A percentile compares a stretch with the other conserved stretches of the same genome.
Conservation (phyloP, 208 protist species). For the Naegleria lovaniensis region DNA sequence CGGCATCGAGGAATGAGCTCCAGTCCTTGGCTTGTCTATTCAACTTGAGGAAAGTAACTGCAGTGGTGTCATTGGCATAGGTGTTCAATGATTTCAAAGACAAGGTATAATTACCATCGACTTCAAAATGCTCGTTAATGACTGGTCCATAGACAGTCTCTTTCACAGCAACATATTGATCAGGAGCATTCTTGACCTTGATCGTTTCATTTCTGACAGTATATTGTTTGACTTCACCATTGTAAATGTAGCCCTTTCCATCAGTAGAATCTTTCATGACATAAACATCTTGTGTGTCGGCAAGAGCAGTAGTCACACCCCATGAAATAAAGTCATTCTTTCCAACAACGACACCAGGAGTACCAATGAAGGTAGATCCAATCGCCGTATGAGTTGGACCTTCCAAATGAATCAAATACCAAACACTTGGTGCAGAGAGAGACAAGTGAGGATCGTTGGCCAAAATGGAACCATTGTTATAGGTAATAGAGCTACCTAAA, state of each 20-base stretch:
- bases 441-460: conserved; percentile 24
- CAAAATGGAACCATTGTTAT: not conserved
- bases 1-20: not conserved
- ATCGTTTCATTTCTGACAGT: not conserved
- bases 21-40: not conserved
- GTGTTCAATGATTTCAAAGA: not conserved
- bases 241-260: not conserved
- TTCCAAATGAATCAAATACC: conserved; percentile 13
- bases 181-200: not conserved
- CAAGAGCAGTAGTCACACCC: not conserved
- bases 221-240: not conserved
- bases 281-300: conserved; percentile 28
- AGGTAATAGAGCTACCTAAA: not conserved
- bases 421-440: not conserved
- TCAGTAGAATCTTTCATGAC: not conserved
- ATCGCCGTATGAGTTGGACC: not conserved
- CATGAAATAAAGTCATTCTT: conserved; percentile 25
- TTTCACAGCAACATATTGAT: not conserved
- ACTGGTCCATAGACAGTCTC: conserved; percentile 21
- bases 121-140: not conserved
- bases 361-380: conserved; percentile 10
- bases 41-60: not conserved
- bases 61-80: not conserved
- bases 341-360: conserved; percentile 29
- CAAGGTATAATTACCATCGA: not conserved